Conservation (phyloP, 2,329 filamentous ascomycete species). For the Anthostomella pinea region DNA sequence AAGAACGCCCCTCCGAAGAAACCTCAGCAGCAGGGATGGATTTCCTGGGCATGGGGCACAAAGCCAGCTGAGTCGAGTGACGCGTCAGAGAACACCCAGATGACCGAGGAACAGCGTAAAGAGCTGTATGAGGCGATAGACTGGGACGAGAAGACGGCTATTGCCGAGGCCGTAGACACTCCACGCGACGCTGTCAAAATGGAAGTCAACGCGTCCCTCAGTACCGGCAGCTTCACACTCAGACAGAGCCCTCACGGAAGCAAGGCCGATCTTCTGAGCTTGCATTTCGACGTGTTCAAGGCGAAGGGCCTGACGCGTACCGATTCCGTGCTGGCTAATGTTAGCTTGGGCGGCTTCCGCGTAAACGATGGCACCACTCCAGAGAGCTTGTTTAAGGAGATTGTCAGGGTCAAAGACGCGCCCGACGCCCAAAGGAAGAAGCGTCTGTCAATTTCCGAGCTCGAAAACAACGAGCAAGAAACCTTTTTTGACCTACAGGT, state of each 20-base stretch:
- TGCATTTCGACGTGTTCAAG: conserved; percentile 93
- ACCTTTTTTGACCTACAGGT: conserved; percentile 91
- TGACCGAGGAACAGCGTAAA: conserved; percentile 93
- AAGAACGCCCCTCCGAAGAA: conserved; percentile 56
- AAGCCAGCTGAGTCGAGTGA: conserved; percentile 59
- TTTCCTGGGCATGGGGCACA: conserved; percentile 86
- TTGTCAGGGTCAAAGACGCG: conserved; percentile 91
- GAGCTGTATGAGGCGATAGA: conserved; percentile 97
- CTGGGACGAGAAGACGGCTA: conserved; percentile 92
- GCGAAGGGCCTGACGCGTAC: conserved; percentile 86
- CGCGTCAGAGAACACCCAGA: conserved; percentile 73
- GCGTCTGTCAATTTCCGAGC: conserved; percentile 51
- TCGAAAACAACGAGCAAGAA: conserved; percentile 55
- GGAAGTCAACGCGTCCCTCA: conserved; percentile 88
- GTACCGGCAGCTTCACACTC: conserved; percentile 92
- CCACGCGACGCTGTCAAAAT: conserved; percentile 91
- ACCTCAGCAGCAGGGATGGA: conserved; percentile 79
- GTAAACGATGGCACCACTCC: conserved; percentile 95
- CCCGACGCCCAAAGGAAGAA: conserved; percentile 48
- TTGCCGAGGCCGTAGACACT: conserved; percentile 83
- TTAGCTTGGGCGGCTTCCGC: conserved; percentile 88
- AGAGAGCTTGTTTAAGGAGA: conserved; percentile 88
- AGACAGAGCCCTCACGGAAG: conserved; percentile 80
- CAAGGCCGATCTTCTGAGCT: conserved; percentile 75
- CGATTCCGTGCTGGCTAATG: conserved; percentile 83